phyloP scores from a whole-genome alignment of 306 rosid genomes.

The Ziziphus jujuba region DNA sequence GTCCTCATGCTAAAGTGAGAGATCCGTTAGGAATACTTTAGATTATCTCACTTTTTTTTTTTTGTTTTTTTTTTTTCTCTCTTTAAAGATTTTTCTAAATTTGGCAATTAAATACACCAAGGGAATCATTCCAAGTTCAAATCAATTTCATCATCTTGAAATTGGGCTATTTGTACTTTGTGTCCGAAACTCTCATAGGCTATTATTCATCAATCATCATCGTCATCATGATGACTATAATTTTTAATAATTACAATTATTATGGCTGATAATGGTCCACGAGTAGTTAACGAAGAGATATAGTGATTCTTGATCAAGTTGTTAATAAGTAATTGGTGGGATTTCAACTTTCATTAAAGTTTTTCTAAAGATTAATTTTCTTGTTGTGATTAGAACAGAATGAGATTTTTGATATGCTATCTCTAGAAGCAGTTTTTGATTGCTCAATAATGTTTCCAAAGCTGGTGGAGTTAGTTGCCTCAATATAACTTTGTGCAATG shows the following conservation, averaged over 20 bases:
- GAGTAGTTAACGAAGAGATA: neutral
- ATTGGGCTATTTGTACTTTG: neutral
- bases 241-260: neutral
- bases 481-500: neutral
- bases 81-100: too few relatives aligned
- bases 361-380: neutral
- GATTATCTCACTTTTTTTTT: too few relatives aligned
- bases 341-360: constrained; percentile 4
- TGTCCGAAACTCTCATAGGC: neutral
- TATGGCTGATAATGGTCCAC: neutral
- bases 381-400: constrained; percentile 20
- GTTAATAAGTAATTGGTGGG: neutral
- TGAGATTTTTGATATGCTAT: neutral
- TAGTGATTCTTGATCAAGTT: neutral
- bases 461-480: constrained; percentile 16
- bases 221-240: neutral
- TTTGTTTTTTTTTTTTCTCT: too few relatives aligned
- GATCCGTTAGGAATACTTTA: too few relatives aligned
- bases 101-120: too few relatives aligned
- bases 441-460: constrained; percentile 18
- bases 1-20: too few relatives aligned
- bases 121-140: too few relatives aligned
- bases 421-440: constrained; percentile 10
- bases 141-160: constrained; percentile 13
- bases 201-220: too few relatives aligned